These are phyloP conservation scores for Diplodia mutila DNA, from an alignment of 2,329 filamentous ascomycete species.

Conservation along the genomic window DNA sequence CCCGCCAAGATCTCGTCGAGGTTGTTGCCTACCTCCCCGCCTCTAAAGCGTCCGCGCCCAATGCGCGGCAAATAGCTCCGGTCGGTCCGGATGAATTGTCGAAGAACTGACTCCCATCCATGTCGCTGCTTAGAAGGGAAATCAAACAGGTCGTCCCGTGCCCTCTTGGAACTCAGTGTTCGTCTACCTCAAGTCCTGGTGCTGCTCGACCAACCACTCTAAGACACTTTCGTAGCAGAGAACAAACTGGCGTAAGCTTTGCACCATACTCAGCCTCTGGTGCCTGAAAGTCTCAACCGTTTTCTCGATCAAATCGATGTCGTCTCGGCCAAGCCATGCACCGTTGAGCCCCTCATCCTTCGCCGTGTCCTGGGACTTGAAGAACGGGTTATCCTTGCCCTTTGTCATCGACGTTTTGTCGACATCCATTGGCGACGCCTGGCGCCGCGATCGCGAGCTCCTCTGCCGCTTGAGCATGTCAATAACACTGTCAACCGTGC, in stretches of 20 bases:
- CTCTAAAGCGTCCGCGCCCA: background rate
- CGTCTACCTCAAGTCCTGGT: slow-evolving; percentile 26
- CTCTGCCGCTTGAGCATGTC: slow-evolving; percentile 94
- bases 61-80: background rate
- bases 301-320: slow-evolving; percentile 77
- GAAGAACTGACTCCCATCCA: background rate
- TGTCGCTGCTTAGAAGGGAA: background rate
- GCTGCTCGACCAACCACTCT: slow-evolving; percentile 73
- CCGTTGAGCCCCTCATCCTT: slow-evolving; percentile 48
- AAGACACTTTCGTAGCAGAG: slow-evolving; percentile 94
- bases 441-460: slow-evolving; percentile 37
- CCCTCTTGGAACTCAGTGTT: background rate
- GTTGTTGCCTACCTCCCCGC: background rate
- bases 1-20: background rate
- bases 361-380: background rate
- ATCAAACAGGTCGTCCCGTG: background rate
- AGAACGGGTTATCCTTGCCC: slow-evolving; percentile 27
- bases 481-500: slow-evolving; percentile 92
- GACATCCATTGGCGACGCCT: slow-evolving; percentile 52
- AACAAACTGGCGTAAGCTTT: slow-evolving; percentile 89
- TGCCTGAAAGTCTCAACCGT: slow-evolving; percentile 89
- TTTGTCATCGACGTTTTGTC: slow-evolving; percentile 29
- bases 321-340: slow-evolving; percentile 70
- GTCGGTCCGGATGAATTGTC: background rate
- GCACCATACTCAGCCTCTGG: slow-evolving; percentile 94